Conservation (phyloP, 2,329 filamentous ascomycete species). For the Alternaria infectoria region DNA sequence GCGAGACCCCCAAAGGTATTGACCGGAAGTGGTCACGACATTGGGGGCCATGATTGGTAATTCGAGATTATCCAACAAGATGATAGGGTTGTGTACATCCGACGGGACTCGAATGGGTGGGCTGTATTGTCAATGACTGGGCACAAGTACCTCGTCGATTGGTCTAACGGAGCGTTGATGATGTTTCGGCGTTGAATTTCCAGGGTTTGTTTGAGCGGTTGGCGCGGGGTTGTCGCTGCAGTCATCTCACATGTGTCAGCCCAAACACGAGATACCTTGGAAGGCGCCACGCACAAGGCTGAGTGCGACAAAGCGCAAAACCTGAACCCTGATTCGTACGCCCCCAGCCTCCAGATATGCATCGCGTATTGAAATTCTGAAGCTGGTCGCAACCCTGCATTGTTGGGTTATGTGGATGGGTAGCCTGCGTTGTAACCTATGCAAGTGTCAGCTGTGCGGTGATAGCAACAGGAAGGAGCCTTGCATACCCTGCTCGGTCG, state of each 20-base stretch:
- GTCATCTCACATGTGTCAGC: neutral
- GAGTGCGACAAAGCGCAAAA: neutral
- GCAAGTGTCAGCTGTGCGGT: neutral
- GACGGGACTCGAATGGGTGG: neutral
- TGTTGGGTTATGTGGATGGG: neutral
- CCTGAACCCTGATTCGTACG: neutral
- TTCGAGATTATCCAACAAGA: neutral
- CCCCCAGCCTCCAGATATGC: neutral
- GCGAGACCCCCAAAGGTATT: neutral
- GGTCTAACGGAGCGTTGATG: neutral
- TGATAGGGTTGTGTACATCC: neutral
- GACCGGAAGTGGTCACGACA: neutral
- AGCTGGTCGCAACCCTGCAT: neutral
- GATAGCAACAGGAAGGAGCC: neutral
- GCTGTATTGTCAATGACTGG: neutral
- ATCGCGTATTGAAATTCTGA: neutral
- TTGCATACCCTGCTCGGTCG: neutral
- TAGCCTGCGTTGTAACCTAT: neutral
- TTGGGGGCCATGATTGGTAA: neutral
- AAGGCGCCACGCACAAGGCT: neutral
- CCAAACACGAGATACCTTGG: neutral
- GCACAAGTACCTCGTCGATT: neutral
- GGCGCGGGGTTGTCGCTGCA: neutral
- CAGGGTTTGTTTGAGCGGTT: neutral
- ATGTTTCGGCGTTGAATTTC: neutral